A percentile compares a stretch with the other conserved stretches of the same genome.
phyloP scores from a whole-genome alignment of 2,329 filamentous ascomycete species.

The Chrysoporthe deuterocubensis region DNA sequence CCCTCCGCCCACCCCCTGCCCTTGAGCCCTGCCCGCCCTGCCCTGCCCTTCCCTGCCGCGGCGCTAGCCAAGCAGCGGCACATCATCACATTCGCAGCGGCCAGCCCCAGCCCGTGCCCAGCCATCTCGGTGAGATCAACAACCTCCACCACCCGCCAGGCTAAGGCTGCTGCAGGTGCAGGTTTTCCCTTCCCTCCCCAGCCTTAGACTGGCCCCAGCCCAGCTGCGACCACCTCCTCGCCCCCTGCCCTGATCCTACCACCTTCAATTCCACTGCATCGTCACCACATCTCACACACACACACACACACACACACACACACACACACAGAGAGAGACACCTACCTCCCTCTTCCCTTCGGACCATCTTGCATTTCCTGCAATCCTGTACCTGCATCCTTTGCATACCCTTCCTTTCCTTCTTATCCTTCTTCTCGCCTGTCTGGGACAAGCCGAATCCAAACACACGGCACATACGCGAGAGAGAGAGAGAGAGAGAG shows the following conservation, averaged over 20 bases:
- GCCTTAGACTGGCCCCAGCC: neutral
- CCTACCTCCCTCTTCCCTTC: neutral
- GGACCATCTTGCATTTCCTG: neutral
- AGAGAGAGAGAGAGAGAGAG: too few species aligned
- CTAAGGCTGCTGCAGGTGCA: neutral
- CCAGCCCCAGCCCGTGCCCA: conserved; percentile 4
- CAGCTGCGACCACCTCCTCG: neutral
- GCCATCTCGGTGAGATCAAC: conserved; percentile 4
- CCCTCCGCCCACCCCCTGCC: neutral
- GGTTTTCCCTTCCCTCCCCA: neutral
- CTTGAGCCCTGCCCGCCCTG: neutral
- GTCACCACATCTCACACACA: neutral
- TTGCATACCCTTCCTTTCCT: neutral
- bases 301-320: neutral
- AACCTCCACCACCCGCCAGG: neutral
- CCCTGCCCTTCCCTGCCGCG: neutral
- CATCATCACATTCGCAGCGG: neutral
- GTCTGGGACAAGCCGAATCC: neutral
- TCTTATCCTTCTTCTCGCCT: neutral
- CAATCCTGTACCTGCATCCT: neutral
- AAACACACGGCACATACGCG: neutral
- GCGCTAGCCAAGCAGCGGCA: conserved; percentile 4
- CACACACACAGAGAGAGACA: neutral
- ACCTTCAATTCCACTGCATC: neutral
- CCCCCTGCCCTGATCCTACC: neutral